phyloP scores from a whole-genome alignment of 2,329 filamentous ascomycete genomes.

The Cordyceps pruinosa region DNA sequence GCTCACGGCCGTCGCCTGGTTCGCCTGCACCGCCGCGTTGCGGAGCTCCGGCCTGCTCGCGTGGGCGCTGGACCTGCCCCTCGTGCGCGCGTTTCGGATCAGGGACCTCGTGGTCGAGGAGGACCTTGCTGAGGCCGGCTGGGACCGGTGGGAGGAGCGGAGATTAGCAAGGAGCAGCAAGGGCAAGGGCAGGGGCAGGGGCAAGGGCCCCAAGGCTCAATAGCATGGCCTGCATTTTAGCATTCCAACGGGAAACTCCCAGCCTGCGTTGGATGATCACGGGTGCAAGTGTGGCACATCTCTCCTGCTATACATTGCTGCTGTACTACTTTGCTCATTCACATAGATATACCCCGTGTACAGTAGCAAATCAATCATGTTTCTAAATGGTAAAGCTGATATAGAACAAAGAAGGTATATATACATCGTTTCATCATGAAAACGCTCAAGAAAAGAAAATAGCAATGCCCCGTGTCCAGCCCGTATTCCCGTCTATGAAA shows the following conservation, averaged over 20 bases:
- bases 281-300: neutral
- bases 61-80: conserved; percentile 61
- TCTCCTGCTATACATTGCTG: no score
- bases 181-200: conserved; percentile 17
- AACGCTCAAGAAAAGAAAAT: neutral
- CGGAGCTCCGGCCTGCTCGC: conserved; percentile 62
- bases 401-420: neutral
- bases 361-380: neutral
- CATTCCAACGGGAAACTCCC: no score
- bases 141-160: conserved; percentile 77
- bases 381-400: neutral
- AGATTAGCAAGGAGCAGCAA: conserved; percentile 28
- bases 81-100: conserved; percentile 61
- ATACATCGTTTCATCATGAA: conserved; percentile 2
- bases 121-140: conserved; percentile 84
- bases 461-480: neutral
- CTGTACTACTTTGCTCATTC: neutral
- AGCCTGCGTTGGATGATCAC: neutral
- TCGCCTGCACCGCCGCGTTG: conserved; percentile 58
- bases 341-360: neutral
- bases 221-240: no score
- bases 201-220: conserved; percentile 22
- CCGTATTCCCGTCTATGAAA: neutral
- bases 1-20: conserved; percentile 71
- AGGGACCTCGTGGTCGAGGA: conserved; percentile 82